These are phyloP conservation scores for Fusarium tuaranense DNA, from an alignment of 2,329 filamentous ascomycete genomes.

Conservation along the genomic window DNA sequence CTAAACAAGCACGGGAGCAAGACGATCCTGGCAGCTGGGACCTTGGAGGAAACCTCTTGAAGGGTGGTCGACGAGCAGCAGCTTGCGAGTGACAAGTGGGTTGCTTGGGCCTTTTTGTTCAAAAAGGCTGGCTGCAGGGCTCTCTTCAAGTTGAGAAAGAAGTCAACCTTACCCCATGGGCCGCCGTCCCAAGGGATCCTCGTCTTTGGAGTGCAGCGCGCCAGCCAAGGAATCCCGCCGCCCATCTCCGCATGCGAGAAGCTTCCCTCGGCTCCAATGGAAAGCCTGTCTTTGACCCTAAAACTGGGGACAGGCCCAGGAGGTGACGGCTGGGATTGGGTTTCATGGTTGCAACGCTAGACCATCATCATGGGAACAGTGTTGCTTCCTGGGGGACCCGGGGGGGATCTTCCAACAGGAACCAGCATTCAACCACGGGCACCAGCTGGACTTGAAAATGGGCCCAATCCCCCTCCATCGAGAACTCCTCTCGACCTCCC, in stretches of 20 bases:
- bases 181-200: conserved; percentile 3
- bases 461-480: background rate
- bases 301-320: background rate
- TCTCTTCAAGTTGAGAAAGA: background rate
- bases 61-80: background rate
- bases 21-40: background rate
- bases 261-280: background rate
- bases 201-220: conserved; percentile 6
- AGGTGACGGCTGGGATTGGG: background rate
- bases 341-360: conserved; percentile 5
- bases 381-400: conserved; percentile 10
- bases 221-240: conserved; percentile 10
- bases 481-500: background rate
- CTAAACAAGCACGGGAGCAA: background rate
- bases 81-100: background rate
- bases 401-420: background rate
- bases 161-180: conserved; percentile 9
- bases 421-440: conserved; percentile 3
- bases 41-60: background rate
- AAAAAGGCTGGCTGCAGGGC: background rate
- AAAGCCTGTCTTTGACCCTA: background rate
- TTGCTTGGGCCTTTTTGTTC: conserved; percentile 10
- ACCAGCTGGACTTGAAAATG: conserved; percentile 1
- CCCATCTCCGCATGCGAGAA: conserved; percentile 29
- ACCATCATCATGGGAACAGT: background rate